Conservation (phyloP, 2,329 filamentous ascomycete genomes). For the Zymoseptoria pseudotritici region DNA sequence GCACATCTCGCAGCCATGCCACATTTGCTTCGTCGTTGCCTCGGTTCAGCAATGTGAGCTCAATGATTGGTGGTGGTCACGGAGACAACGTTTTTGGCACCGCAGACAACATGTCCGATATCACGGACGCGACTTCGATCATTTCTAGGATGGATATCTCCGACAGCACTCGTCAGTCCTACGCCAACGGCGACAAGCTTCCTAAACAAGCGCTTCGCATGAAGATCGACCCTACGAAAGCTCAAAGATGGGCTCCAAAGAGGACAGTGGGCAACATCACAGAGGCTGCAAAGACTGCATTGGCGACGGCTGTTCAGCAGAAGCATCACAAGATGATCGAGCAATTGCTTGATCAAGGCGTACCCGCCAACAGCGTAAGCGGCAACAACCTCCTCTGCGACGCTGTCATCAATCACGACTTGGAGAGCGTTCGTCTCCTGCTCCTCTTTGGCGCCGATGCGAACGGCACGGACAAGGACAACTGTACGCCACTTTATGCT, state of each 20-base stretch:
- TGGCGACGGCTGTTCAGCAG: constrained; percentile 31
- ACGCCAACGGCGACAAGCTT: constrained; percentile 34
- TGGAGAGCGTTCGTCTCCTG: constrained; percentile 44
- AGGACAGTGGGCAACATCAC: constrained; percentile 20
- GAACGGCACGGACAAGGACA: constrained; percentile 52
- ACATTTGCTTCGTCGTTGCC: background rate
- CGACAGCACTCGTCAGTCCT: constrained; percentile 23
- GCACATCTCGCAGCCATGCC: background rate
- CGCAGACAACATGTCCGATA: background rate
- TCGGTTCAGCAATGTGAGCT: constrained; percentile 13
- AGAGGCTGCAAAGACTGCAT: constrained; percentile 31
- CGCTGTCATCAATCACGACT: constrained; percentile 22
- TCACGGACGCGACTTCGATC: constrained; percentile 18
- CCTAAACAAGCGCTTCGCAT: constrained; percentile 42
- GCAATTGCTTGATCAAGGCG: constrained; percentile 24
- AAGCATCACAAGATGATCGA: constrained; percentile 23
- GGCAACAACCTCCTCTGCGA: constrained; percentile 17
- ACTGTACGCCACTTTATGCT: constrained; percentile 54
- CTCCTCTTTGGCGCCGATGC: constrained; percentile 54
- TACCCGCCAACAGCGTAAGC: constrained; percentile 10
- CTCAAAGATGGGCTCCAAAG: constrained; percentile 17
- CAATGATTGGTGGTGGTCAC: constrained; percentile 2
- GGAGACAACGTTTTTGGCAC: background rate
- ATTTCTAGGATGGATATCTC: constrained; percentile 10
- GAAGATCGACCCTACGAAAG: constrained; percentile 32